Evolutionary conservation across 2,329 filamentous ascomycete genomes (phyloP).

Genomic region (Botrytis pseudocinerea): DNA sequence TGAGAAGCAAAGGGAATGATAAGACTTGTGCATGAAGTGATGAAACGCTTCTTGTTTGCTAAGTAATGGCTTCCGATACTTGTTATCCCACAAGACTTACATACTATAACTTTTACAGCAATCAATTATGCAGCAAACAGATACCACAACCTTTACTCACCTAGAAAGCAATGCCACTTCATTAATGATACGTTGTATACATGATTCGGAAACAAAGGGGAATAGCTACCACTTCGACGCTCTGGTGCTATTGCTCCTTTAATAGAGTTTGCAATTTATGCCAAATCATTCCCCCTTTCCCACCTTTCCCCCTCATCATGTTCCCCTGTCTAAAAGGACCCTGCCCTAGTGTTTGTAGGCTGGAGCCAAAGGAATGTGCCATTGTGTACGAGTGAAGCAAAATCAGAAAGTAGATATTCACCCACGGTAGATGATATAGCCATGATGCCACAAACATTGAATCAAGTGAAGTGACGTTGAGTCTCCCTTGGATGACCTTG

Average conservation of each 20-base stretch:
- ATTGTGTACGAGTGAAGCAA: neutral
- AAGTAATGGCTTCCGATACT: neutral
- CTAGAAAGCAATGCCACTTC: neutral
- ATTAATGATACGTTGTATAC: neutral
- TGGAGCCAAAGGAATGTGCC: neutral
- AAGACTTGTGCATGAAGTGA: neutral
- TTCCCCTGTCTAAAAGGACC: neutral
- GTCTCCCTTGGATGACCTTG: neutral
- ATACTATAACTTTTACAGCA: neutral
- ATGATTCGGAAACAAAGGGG: neutral
- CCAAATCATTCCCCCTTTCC: neutral
- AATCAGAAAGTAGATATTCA: neutral
- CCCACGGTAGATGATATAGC: neutral
- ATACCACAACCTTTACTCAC: neutral
- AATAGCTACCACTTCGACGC: neutral
- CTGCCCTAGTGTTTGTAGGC: neutral
- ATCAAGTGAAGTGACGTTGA: neutral
- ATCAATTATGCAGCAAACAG: neutral
- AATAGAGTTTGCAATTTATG: neutral
- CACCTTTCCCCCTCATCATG: neutral
- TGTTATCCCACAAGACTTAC: neutral
- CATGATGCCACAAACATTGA: too few relatives aligned
- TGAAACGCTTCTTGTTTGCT: neutral
- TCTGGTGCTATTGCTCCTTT: neutral
- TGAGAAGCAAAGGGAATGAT: neutral